Evolutionary conservation across 257 asterid species (phyloP).

Genomic region (Leonotis leonurus): DNA sequence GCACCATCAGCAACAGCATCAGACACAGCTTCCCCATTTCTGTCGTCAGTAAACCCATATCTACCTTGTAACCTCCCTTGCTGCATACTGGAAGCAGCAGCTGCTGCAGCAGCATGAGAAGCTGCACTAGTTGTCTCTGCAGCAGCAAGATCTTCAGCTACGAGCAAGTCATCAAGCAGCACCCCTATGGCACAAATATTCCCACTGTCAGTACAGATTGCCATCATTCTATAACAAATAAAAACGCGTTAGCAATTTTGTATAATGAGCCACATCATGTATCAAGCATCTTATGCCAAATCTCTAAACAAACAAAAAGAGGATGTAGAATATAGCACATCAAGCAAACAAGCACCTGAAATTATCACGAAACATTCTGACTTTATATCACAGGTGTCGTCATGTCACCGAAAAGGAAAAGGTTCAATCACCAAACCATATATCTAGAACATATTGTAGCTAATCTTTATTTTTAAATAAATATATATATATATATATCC

Average conservation of each 20-base stretch:
- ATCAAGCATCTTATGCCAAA: background rate
- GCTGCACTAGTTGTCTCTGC: constrained; percentile 96
- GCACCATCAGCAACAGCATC: constrained; percentile 74
- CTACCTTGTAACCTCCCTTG: constrained; percentile 65
- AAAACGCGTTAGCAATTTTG: background rate
- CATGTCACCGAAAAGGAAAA: background rate
- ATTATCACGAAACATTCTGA: background rate
- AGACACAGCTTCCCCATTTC: constrained; percentile 42
- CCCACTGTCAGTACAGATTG: constrained; percentile 6
- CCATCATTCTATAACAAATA: background rate
- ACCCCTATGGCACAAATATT: constrained; percentile 49
- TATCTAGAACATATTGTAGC: background rate
- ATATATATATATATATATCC: background rate
- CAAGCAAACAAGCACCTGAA: background rate
- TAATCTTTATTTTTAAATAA: background rate
- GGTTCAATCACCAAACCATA: background rate
- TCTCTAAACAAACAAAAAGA: background rate
- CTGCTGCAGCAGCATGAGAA: constrained; percentile 95
- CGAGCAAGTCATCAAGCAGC: constrained; percentile 86
- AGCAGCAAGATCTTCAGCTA: constrained; percentile 98
- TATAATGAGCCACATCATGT: background rate
- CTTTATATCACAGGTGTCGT: background rate
- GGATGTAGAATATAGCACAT: background rate
- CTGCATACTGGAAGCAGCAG: constrained; percentile 55
- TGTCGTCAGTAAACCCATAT: constrained; percentile 58